Evolutionary conservation across 2,329 filamentous ascomycete species (phyloP), one percentile per base, ranked within the genome.

Genomic region (Fusarium zealandicum): DNA sequence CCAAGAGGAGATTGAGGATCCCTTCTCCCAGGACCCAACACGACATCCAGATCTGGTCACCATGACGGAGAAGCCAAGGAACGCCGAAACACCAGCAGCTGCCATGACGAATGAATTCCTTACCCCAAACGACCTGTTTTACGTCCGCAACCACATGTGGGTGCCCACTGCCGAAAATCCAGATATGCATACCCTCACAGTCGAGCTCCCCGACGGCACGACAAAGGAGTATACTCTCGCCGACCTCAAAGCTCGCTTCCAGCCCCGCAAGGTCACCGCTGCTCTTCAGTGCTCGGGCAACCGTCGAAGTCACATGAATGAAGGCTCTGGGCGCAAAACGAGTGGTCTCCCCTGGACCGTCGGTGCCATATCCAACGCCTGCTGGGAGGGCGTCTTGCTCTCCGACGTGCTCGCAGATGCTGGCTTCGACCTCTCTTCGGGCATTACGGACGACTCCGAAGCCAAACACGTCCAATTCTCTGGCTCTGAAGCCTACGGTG

Each of bases 101-200:
- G 76, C 76, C 28, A 75, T 87, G 20, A 72, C 72, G 14, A 71
- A 74, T 11, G 70, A 76, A 2, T 87, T 84, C 63, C 71, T 81
- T 31, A 87, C 84, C 0, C 81, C 81, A 4, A 81, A 80, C 35
- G 74, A 78, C 25, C 72, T 83, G 1, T 86, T 86, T 68, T 86
- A 85, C 64, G 79, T 85, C 12, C 79, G 84, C 16, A 84, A 87
- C 62, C 84, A 87, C 70, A 83, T 87, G 75, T 87, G 84, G 84
- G 84, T 86, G 33, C 84, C 84, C 1, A 70, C 82, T 2, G 64
- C 71, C 4, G 60, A 68, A 6, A 70, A 74, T 9, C 72, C 75
- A 0, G 70, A 71, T 4, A 57, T 74, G 6, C 77, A 86, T 63
- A 69, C 70, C 16, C 65, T 87, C 52, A 82, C 76, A 5, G 73